phyloP scores from a whole-genome alignment of 352 stramenopile species.

The Phytophthora chlamydospora region DNA sequence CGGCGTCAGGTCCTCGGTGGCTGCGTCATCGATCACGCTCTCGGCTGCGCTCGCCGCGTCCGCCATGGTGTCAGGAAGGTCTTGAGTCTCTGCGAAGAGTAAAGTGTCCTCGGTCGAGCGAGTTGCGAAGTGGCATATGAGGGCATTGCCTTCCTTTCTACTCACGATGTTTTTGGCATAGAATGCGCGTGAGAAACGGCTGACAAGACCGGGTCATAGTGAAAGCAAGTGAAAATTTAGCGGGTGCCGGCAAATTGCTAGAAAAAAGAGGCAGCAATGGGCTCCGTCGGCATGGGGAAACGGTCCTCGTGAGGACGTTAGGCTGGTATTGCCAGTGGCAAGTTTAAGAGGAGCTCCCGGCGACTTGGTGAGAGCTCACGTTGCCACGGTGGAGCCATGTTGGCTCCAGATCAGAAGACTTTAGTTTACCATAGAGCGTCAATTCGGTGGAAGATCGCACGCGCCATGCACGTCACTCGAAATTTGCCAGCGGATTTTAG shows the following conservation, averaged over 20 bases:
- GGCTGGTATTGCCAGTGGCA: too few species aligned
- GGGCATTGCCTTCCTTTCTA: too few species aligned
- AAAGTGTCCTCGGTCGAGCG: not conserved
- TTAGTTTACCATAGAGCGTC: not conserved
- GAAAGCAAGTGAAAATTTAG: constrained; percentile 14
- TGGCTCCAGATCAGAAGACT: too few species aligned
- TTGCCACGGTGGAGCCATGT: too few species aligned
- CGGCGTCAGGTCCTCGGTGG: constrained; percentile 61
- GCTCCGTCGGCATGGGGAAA: not conserved
- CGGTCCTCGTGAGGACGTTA: too few species aligned
- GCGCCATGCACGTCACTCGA: not conserved
- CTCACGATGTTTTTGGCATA: constrained; percentile 1
- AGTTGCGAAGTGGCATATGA: constrained; percentile 19
- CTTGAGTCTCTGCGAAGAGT: not conserved
- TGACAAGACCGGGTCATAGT: constrained; percentile 2
- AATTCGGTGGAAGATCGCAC: not conserved
- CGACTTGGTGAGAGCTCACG: too few species aligned
- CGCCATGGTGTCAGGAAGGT: constrained; percentile 24
- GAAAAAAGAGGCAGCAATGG: constrained; percentile 27
- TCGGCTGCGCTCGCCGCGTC: constrained; percentile 35
- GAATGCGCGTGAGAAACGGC: constrained; percentile 5
- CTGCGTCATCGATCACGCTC: constrained; percentile 37
- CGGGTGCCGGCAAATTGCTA: constrained; percentile 5
- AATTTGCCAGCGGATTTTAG: constrained; percentile 1
- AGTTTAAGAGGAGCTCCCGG: too few species aligned